These are phyloP conservation scores for Triticum timopheevii DNA, from an alignment of 176 grass and related monocot genomes.

Conservation along the genomic window DNA sequence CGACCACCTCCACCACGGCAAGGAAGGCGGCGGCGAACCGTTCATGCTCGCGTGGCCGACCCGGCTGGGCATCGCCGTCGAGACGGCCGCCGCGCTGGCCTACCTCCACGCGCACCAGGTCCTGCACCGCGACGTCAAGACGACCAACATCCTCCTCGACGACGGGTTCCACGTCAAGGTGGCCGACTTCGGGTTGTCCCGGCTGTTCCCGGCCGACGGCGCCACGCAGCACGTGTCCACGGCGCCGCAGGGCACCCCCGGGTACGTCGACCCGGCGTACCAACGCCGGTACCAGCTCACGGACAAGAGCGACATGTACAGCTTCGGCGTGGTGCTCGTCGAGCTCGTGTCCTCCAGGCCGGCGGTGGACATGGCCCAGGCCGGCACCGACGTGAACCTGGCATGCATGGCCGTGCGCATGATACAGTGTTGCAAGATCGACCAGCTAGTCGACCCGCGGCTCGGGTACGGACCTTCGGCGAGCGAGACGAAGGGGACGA, in stretches of 20 bases:
- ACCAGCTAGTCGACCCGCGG: slow-evolving; percentile 30
- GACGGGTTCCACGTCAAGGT: slow-evolving; percentile 58
- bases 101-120: slow-evolving; percentile 51
- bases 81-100: slow-evolving; percentile 46
- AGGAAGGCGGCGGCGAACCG: neutral
- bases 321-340: slow-evolving; percentile 79
- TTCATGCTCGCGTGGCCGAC: slow-evolving; percentile 12
- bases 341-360: slow-evolving; percentile 64
- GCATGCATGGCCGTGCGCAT: slow-evolving; percentile 45
- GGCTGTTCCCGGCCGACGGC: slow-evolving; percentile 42
- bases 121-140: slow-evolving; percentile 70
- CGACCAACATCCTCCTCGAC: slow-evolving; percentile 61
- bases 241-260: slow-evolving; percentile 60
- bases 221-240: slow-evolving; percentile 51
- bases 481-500: slow-evolving; percentile 19
- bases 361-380: slow-evolving; percentile 43
- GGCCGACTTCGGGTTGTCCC: slow-evolving; percentile 62
- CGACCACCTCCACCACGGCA: slow-evolving; percentile 44
- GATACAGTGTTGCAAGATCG: slow-evolving; percentile 40
- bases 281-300: slow-evolving; percentile 50
- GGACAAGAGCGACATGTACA: slow-evolving; percentile 99
- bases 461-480: slow-evolving; percentile 23
- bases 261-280: slow-evolving; percentile 61
- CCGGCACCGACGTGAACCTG: slow-evolving; percentile 35
- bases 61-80: slow-evolving; percentile 44